These are phyloP conservation scores for Solanum medicagineum DNA, from an alignment of 257 asterid species.

Conservation along the genomic window DNA sequence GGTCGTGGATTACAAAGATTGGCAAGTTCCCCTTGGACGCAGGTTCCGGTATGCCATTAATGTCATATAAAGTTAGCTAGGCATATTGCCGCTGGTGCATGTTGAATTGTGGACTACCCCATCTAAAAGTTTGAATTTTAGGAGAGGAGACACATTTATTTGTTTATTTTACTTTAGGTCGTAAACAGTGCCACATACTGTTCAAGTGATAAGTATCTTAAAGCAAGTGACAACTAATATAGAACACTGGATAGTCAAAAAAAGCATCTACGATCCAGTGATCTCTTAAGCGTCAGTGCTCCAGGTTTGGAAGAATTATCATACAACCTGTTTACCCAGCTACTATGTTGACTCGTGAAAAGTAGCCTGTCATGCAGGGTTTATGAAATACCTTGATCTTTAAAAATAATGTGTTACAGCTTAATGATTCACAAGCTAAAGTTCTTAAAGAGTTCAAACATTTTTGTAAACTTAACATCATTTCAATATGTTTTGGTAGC, in stretches of 20 bases:
- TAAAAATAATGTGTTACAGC: background rate
- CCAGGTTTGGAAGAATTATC: background rate
- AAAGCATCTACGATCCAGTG: background rate
- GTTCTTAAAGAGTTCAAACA: background rate
- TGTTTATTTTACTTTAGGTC: background rate
- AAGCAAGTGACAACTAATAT: background rate
- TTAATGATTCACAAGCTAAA: background rate
- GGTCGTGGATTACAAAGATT: constrained; percentile 97
- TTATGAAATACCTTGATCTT: background rate
- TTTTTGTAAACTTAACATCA: background rate
- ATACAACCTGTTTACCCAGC: background rate
- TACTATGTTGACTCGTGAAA: background rate
- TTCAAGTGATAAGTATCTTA: background rate
- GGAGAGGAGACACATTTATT: background rate
- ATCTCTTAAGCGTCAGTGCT: background rate
- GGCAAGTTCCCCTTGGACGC: constrained; percentile 98
- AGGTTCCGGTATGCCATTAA: constrained; percentile 71
- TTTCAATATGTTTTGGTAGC: background rate
- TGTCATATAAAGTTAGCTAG: background rate
- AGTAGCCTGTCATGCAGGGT: background rate
- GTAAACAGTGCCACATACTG: background rate
- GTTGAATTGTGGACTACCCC: background rate
- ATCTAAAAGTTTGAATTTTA: background rate
- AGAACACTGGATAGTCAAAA: background rate
- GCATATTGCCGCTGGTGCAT: background rate